Evolutionary conservation across 495 filamentous ascomycete genomes (phyloP), one percentile per base, ranked within the genome.

Genomic region (Penicillium paradoxum): DNA sequence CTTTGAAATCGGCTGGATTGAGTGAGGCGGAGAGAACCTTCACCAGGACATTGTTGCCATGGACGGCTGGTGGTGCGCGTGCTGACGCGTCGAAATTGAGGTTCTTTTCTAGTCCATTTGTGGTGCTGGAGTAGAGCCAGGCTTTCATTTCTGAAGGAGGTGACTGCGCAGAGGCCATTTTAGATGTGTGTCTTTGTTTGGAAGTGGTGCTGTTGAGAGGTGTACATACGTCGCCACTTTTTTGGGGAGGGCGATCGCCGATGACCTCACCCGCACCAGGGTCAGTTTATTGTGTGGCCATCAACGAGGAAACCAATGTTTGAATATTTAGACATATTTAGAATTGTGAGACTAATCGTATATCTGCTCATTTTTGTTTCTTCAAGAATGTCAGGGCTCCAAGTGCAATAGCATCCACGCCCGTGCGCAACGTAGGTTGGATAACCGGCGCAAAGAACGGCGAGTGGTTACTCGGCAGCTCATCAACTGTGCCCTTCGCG

Each of bases 1-100:
- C 54, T 64, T 89, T 89, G 79, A 82, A 83, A 75, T 90, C 87
- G 25, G 80, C 79, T 2, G 87, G 86, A 67, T 90, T 90, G 44
- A 89, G 65, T 14, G 78, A 64, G 10, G 72, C 69, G 44, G 73
- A 64, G 45, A 81, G 59, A 6, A 88, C 79, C 43, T 79, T 67
- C 39, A 89, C 67, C 21, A 89, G 78, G 25, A 83, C 50, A 51
- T 82, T 66, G 52, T 76, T 63, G 14, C 67, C 55, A 32, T 55
- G 63, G 2, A 70, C 60, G 10, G 59, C 45, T 1, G 64, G 63
- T 1, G 76, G 69, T 4, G 79, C 73, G 22, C 79, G 56, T 25
- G 75, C 73, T 13, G 66, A 51, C 4, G 65, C n/a, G 54, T 73
- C 68, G 41, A 85, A 68, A 6, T 65, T 55, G 50, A 88, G 68